phyloP scores from a whole-genome alignment of 2,329 filamentous ascomycete species.

The Remersonia thermophila region DNA sequence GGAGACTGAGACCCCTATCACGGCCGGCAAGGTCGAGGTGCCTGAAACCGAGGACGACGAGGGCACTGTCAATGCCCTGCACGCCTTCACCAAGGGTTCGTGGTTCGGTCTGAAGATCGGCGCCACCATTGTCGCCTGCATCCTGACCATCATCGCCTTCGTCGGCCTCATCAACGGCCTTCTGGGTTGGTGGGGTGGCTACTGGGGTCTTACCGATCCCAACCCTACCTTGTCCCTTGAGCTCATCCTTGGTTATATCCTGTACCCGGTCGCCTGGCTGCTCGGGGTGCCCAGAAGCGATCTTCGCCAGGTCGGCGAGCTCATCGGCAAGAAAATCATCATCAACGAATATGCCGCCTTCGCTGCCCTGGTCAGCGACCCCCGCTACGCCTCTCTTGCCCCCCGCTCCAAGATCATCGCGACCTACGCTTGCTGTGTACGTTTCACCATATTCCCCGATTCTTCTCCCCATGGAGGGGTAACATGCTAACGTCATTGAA shows the following conservation, averaged over 20 bases:
- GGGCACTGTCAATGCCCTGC: conserved; percentile 65
- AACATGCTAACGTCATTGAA: conserved; percentile 8
- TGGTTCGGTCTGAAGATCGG: conserved; percentile 82
- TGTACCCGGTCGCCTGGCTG: conserved; percentile 70
- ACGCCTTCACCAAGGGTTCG: conserved; percentile 74
- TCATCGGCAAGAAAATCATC: conserved; percentile 74
- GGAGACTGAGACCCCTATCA: conserved; percentile 76
- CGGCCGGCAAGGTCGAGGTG: conserved; percentile 66
- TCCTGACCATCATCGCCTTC: conserved; percentile 75
- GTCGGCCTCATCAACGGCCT: conserved; percentile 64
- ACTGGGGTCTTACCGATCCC: conserved; percentile 59
- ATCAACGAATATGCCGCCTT: conserved; percentile 69
- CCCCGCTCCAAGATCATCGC: conserved; percentile 67
- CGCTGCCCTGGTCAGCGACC: conserved; percentile 34
- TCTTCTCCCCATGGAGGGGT: conserved; percentile 2
- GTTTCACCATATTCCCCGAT: conserved; percentile 26
- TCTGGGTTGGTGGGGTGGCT: conserved; percentile 72
- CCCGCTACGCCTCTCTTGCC: conserved; percentile 45
- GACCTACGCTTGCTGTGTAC: conserved; percentile 67
- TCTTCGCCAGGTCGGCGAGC: conserved; percentile 58
- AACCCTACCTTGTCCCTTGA: conserved; percentile 51
- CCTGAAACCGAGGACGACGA: conserved; percentile 70
- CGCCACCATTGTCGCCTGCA: conserved; percentile 65
- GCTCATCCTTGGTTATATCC: conserved; percentile 63
- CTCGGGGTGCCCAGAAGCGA: conserved; percentile 58